phyloP scores from a whole-genome alignment of 768 basidiomycete species.

The Auricularia sp. region DNA sequence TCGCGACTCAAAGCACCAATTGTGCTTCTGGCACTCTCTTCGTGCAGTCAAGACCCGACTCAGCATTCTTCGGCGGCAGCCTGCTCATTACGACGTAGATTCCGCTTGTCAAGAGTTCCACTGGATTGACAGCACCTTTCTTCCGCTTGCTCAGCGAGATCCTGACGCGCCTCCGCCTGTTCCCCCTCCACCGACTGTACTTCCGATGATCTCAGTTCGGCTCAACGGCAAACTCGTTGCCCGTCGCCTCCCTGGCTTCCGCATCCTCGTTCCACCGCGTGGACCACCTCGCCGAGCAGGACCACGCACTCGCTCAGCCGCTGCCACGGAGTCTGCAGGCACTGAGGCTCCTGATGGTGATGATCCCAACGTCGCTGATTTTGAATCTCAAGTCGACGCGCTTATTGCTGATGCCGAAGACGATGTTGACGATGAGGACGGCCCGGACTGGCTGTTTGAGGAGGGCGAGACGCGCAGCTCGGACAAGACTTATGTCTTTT shows the following conservation, averaged over 20 bases:
- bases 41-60: slow-evolving; percentile 22
- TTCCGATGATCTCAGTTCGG: slow-evolving; percentile 6
- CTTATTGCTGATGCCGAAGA: slow-evolving; percentile 3
- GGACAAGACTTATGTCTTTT: slow-evolving; percentile 17
- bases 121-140: slow-evolving; percentile 19
- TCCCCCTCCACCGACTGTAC: not conserved
- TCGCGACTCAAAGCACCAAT: slow-evolving; percentile 27
- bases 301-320: not conserved
- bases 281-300: not conserved
- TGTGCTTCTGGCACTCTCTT: slow-evolving; percentile 31
- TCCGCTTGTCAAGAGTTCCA: slow-evolving; percentile 18
- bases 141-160: slow-evolving; percentile 13
- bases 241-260: not conserved
- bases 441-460: slow-evolving; percentile 22
- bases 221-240: slow-evolving; percentile 10
- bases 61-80: slow-evolving; percentile 16
- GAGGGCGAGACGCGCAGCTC: slow-evolving; percentile 14
- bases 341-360: not conserved
- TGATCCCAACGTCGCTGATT: not conserved
- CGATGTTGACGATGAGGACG: slow-evolving; percentile 17
- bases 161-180: not conserved
- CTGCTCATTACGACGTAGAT: slow-evolving; percentile 19
- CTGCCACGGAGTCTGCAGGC: not conserved
- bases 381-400: not conserved
- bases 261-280: not conserved